Evolutionary conservation across 495 filamentous ascomycete genomes (phyloP).

Genomic region (Daldinia grandis): DNA sequence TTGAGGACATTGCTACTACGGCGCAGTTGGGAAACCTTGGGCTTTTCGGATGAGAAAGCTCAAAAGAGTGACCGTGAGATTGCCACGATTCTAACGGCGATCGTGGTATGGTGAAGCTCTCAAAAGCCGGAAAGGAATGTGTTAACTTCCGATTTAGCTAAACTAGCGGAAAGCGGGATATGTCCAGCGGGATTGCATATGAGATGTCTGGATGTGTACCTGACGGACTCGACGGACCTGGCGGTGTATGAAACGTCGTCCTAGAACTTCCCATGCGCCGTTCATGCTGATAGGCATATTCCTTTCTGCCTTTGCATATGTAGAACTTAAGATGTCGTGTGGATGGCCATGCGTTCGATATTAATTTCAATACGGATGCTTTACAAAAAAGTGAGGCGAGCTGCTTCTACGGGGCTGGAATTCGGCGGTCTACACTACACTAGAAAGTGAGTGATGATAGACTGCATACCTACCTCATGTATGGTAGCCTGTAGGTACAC

Average conservation of each 20-base stretch:
- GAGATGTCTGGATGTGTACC: not conserved
- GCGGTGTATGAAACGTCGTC: slow-evolving; percentile 29
- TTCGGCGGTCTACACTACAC: slow-evolving; percentile 31
- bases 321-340: slow-evolving; percentile 27
- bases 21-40: slow-evolving; percentile 17
- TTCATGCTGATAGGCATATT: slow-evolving; percentile 19
- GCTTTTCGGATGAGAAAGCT: slow-evolving; percentile 18
- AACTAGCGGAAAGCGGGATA: not conserved
- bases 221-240: slow-evolving; percentile 17
- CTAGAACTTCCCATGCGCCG: not conserved
- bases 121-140: slow-evolving; percentile 24
- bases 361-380: slow-evolving; percentile 34
- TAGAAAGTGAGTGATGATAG: not conserved
- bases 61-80: slow-evolving; percentile 29
- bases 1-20: slow-evolving; percentile 6
- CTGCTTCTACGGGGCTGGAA: slow-evolving; percentile 39
- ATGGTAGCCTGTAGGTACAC: not conserved
- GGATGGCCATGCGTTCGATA: slow-evolving; percentile 40
- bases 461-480: not conserved
- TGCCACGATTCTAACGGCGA: slow-evolving; percentile 38
- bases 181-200: not conserved
- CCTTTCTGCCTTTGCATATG: slow-evolving; percentile 1
- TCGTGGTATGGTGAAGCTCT: slow-evolving; percentile 30
- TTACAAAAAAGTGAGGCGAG: slow-evolving; percentile 40
- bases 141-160: slow-evolving; percentile 40